Percentiles rank a stretch among this genome's conserved stretches.
Conservation (phyloP, 2,329 filamentous ascomycete genomes). For the Apiospora malaysiana region DNA sequence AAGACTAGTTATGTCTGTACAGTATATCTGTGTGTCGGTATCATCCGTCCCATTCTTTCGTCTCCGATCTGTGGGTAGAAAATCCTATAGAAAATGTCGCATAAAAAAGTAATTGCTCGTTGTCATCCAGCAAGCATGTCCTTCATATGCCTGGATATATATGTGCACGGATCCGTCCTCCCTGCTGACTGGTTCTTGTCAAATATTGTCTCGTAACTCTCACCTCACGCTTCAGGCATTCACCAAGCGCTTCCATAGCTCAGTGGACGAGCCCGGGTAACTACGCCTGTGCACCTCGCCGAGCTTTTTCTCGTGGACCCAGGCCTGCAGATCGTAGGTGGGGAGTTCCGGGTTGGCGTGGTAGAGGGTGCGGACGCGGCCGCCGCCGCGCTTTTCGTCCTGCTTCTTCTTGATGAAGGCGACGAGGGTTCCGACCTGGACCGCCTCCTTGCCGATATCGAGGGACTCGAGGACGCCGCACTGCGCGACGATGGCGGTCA, state of each 20-base stretch:
- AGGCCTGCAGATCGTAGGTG: slow-evolving; percentile 28
- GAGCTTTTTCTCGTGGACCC: slow-evolving; percentile 30
- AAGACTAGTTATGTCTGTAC: no score
- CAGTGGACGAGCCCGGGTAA: neutral
- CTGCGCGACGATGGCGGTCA: slow-evolving; percentile 29
- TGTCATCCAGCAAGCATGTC: no score
- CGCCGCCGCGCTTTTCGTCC: neutral
- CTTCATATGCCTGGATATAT: no score
- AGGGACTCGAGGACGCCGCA: slow-evolving; percentile 36
- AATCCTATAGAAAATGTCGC: no score
- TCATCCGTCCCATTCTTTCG: no score
- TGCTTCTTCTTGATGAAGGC: slow-evolving; percentile 26
- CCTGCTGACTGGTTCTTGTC: no score
- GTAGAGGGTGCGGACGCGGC: slow-evolving; percentile 34
- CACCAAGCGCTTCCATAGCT: neutral
- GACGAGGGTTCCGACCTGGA: slow-evolving; percentile 30
- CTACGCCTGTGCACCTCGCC: slow-evolving; percentile 21
- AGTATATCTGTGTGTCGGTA: no score
- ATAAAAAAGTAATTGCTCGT: no score
- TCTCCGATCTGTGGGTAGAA: no score
- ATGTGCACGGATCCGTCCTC: no score
- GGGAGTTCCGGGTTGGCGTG: slow-evolving; percentile 21
- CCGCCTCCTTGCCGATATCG: slow-evolving; percentile 31
- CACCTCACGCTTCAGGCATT: no score
- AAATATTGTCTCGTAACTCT: no score